These are phyloP conservation scores for Malassezia japonica DNA, from an alignment of 1,284 basidiomycete genomes.

Conservation along the genomic window DNA sequence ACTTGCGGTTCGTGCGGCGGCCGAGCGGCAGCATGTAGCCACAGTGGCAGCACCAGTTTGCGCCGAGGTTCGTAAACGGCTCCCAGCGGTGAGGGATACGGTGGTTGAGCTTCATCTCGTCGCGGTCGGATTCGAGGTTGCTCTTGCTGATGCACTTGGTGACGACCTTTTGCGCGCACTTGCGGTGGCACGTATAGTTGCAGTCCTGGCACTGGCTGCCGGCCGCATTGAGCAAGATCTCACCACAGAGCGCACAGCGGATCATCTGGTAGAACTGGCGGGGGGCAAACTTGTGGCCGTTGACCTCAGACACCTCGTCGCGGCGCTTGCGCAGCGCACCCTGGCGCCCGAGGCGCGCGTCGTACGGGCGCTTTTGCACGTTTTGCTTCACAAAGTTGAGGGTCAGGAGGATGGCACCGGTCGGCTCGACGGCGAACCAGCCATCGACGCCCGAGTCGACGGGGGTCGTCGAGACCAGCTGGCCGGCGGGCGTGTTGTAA, in stretches of 20 bases:
- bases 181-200: slow-evolving; percentile 96
- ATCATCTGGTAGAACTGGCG: slow-evolving; percentile 94
- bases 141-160: slow-evolving; percentile 99
- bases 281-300: slow-evolving; percentile 95
- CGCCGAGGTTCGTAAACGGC: slow-evolving; percentile 88
- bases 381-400: slow-evolving; percentile 47
- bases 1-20: slow-evolving; percentile 89
- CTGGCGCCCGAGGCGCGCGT: slow-evolving; percentile 81
- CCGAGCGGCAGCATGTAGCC: slow-evolving; percentile 88
- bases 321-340: slow-evolving; percentile 96
- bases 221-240: slow-evolving; percentile 90
- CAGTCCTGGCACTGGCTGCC: slow-evolving; percentile 99
- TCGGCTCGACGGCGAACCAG: slow-evolving; percentile 96
- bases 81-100: slow-evolving; percentile 98
- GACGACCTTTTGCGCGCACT: slow-evolving; percentile 92
- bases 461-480: slow-evolving; percentile 26
- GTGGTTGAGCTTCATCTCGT: slow-evolving; percentile 98
- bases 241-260: slow-evolving; percentile 93
- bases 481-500: slow-evolving; percentile 31
- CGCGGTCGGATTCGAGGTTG: slow-evolving; percentile 74
- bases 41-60: slow-evolving; percentile 99
- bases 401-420: slow-evolving; percentile 64
- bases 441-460: slow-evolving; percentile 73
- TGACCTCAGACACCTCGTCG: slow-evolving; percentile 98
- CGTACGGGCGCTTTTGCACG: slow-evolving; percentile 83